These are phyloP conservation scores for Gelatoporia subvermispora DNA, from an alignment of 768 basidiomycete species.

Conservation along the genomic window DNA sequence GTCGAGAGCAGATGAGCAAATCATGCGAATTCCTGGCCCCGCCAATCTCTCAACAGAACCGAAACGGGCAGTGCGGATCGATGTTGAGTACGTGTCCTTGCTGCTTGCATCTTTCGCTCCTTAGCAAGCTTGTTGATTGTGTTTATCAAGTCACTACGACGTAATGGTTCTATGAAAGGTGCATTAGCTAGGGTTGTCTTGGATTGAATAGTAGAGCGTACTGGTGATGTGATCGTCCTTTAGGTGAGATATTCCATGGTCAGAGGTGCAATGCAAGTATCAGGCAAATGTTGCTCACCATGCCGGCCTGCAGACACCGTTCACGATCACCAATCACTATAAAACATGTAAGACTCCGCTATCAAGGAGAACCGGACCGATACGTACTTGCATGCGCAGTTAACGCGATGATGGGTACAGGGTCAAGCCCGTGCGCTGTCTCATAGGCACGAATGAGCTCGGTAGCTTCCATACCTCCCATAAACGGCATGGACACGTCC, in stretches of 20 bases:
- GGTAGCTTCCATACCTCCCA: slow-evolving; percentile 98
- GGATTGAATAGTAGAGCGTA: slow-evolving; percentile 29
- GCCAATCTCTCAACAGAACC: slow-evolving; percentile 15
- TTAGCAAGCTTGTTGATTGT: slow-evolving; percentile 77
- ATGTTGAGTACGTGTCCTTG: slow-evolving; percentile 13
- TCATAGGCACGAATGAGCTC: slow-evolving; percentile 87
- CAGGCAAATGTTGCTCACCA: slow-evolving; percentile 28
- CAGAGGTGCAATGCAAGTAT: not conserved
- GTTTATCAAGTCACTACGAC: slow-evolving; percentile 74
- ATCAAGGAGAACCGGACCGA: not conserved
- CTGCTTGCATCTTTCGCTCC: slow-evolving; percentile 38
- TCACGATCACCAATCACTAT: slow-evolving; percentile 87
- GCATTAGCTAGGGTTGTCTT: slow-evolving; percentile 5
- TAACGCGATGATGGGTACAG: slow-evolving; percentile 91
- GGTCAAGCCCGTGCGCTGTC: slow-evolving; percentile 57
- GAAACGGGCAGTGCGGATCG: slow-evolving; percentile 16
- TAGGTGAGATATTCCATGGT: not conserved
- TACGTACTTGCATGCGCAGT: slow-evolving; percentile 94
- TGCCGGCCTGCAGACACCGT: slow-evolving; percentile 70
- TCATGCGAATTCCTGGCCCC: slow-evolving; percentile 3
- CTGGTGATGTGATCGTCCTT: slow-evolving; percentile 78
- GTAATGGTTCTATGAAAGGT: slow-evolving; percentile 56
- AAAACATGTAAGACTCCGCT: slow-evolving; percentile 8
- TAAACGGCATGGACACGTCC: slow-evolving; percentile 98
- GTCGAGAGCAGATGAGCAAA: too few relatives aligned